Evolutionary conservation across 495 filamentous ascomycete genomes (phyloP), one percentile per base, ranked within the genome.

Genomic region (Trichoderma orchidacearum): DNA sequence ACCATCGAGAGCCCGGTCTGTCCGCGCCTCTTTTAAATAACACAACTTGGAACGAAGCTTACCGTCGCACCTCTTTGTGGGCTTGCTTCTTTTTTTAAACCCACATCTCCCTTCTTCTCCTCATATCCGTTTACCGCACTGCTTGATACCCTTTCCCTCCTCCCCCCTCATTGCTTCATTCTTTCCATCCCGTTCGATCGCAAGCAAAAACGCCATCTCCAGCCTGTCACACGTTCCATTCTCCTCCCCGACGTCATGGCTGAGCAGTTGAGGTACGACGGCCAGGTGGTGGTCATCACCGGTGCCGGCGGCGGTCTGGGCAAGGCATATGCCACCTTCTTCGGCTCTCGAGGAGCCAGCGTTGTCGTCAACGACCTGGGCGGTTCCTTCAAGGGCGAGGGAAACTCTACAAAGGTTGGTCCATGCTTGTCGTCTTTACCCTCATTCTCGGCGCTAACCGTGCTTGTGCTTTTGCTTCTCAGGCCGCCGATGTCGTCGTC

Each of bases 281-380:
- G 88, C 69, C 95, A 97, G 77, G 92, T 92, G 60, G 89, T 95
- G 61, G 91, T 98, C 55, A 87, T 98, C 61, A 98, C 94, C 51
- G 93, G 93, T 61, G 94, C 94, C 55, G 92, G 93, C 57, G 94
- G 94, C 71, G 93, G 94, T 58, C 73, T 97, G 55, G 93, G 93
- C 54, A 94, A 90, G 73, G 86, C 85, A 65, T 96, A 96, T 75
- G 88, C 89, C 60, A 73, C 82, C 34, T 96, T 96, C 79, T 97
- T 95, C 68, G 93, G 78, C 58, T 88, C 86, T 53, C 79, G 90
- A 63, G 93, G 93, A 60, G 93, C 93, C 54, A 97, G 89, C 73
- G 87, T 98, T 60, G 91, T 98, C 35, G 93, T 98, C 61, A 98
- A 98, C 67, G 93, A 98, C 65, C 82, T 98, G 32, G 93, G 93